A percentile compares a stretch with the other conserved stretches of the same genome.
Conservation (phyloP, 2,329 filamentous ascomycete genomes). For the Phaeoacremonium minimum region DNA sequence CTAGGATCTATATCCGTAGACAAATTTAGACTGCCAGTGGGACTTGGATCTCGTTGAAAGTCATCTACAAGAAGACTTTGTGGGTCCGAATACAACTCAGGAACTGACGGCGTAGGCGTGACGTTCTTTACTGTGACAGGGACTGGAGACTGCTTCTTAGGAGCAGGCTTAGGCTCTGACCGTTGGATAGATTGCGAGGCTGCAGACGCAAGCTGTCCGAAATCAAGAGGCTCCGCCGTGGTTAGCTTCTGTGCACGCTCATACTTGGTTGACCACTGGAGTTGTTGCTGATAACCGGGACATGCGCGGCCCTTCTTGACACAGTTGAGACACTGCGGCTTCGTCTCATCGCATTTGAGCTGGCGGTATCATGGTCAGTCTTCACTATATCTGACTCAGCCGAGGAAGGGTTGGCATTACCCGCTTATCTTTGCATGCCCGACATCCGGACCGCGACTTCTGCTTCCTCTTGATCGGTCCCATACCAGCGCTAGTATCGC, state of each 20-base stretch:
- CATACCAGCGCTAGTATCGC: too few species aligned
- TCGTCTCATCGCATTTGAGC: slow-evolving; percentile 25
- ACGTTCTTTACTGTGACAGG: not conserved
- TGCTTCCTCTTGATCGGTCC: not conserved
- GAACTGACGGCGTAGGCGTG: not conserved
- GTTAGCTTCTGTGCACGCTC: slow-evolving; percentile 17
- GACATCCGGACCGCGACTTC: slow-evolving; percentile 1
- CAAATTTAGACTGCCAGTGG: too few species aligned
- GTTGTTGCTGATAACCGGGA: slow-evolving; percentile 23
- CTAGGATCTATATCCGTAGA: not conserved
- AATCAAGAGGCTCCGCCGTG: slow-evolving; percentile 15
- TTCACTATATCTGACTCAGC: not conserved
- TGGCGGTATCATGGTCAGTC: slow-evolving; percentile 5
- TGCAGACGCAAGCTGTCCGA: slow-evolving; percentile 17
- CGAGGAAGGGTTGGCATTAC: not conserved
- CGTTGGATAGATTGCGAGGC: slow-evolving; percentile 17
- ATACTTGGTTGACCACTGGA: slow-evolving; percentile 37
- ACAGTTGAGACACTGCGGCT: slow-evolving; percentile 22
- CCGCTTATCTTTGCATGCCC: not conserved
- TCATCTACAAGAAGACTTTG: not conserved
- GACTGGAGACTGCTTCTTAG: not conserved
- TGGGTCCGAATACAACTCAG: not conserved
- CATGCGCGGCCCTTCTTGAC: slow-evolving; percentile 20
- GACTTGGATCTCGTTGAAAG: not conserved
- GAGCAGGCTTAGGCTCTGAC: not conserved